These are phyloP conservation scores for Boletus reticulatus DNA, from an alignment of 768 basidiomycete genomes.

Conservation along the genomic window DNA sequence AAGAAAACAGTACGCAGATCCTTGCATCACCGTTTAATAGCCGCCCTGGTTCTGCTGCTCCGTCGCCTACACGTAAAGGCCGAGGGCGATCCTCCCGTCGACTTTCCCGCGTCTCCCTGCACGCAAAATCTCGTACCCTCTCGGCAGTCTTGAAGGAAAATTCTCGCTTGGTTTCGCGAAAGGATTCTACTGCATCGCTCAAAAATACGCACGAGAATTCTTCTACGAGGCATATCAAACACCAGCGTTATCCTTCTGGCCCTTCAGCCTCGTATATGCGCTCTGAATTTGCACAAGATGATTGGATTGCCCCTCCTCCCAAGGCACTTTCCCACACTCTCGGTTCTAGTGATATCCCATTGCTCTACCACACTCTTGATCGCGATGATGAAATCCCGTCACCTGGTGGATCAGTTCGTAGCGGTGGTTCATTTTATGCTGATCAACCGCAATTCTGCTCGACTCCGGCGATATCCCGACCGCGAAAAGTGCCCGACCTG, in stretches of 20 bases:
- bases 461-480: constrained; percentile 20
- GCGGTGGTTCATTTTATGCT: constrained; percentile 16
- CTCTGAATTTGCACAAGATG: constrained; percentile 10
- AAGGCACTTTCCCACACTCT: constrained; percentile 3
- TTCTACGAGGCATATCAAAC: constrained; percentile 11
- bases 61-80: constrained; percentile 34
- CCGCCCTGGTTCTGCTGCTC: constrained; percentile 38
- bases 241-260: constrained; percentile 19
- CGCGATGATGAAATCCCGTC: background rate
- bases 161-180: constrained; percentile 12
- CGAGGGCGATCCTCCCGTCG: constrained; percentile 7
- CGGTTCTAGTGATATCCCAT: too few species aligned
- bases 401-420: constrained; percentile 3
- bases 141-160: constrained; percentile 29
- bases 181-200: constrained; percentile 17
- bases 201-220: constrained; percentile 10
- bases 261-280: constrained; percentile 30
- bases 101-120: constrained; percentile 20
- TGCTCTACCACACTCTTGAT: background rate
- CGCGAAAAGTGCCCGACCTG: background rate
- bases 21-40: constrained; percentile 49
- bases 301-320: constrained; percentile 12
- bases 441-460: constrained; percentile 25
- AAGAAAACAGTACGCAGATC: constrained; percentile 33
- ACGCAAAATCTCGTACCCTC: constrained; percentile 40